phyloP scores from a whole-genome alignment of 225 moss, liverwort and hornwort genomes.

The Antitrichia curtipendula region DNA sequence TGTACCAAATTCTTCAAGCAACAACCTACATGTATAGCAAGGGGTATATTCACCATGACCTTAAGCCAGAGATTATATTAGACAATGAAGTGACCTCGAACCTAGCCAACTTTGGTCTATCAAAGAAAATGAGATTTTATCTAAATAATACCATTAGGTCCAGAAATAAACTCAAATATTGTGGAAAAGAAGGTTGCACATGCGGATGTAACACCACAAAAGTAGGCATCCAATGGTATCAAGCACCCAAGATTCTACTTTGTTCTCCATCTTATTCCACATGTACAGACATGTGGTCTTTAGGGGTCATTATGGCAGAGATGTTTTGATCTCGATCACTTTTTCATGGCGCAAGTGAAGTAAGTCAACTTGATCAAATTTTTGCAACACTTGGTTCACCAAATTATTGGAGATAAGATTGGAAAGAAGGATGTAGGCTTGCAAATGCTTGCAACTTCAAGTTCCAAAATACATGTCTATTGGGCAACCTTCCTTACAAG shows the following conservation, averaged over 20 bases:
- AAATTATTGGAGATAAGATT: neutral
- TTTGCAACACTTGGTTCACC: neutral
- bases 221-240: constrained; percentile 61
- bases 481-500: neutral
- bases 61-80: neutral
- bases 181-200: constrained; percentile 24
- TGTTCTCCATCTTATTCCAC: constrained; percentile 44
- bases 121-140: constrained; percentile 18
- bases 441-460: neutral
- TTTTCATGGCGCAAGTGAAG: constrained; percentile 5
- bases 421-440: neutral
- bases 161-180: neutral
- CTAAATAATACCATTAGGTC: neutral
- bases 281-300: constrained; percentile 65
- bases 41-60: neutral
- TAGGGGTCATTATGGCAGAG: constrained; percentile 67
- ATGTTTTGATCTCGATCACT: constrained; percentile 30
- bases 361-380: neutral
- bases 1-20: constrained; percentile 2
- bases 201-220: neutral
- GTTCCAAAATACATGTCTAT: neutral
- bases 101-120: constrained; percentile 46
- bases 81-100: neutral
- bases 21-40: neutral
- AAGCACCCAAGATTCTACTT: constrained; percentile 50